Conservation (phyloP, 1,139 yeast species). For the Kodamaea sp. region DNA sequence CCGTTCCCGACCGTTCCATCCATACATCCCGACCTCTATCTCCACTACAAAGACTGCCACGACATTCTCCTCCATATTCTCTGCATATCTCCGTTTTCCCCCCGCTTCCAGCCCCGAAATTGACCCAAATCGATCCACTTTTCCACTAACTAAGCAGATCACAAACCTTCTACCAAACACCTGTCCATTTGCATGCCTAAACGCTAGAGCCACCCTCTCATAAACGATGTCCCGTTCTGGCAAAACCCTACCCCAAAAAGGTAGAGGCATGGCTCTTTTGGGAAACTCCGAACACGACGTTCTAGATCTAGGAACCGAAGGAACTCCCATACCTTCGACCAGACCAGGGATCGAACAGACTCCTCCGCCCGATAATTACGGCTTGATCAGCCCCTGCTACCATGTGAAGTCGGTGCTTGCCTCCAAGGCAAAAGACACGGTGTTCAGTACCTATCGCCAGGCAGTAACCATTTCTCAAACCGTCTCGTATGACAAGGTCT, state of each 20-base stretch:
- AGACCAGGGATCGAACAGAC: constrained; percentile 15
- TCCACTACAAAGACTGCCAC: too few species aligned
- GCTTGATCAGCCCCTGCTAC: constrained; percentile 48
- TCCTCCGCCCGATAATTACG: constrained; percentile 29
- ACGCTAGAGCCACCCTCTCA: too few species aligned
- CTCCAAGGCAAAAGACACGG: constrained; percentile 57
- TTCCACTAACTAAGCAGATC: background rate
- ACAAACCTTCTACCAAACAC: too few species aligned
- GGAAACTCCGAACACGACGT: too few species aligned
- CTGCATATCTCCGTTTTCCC: too few species aligned
- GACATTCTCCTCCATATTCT: too few species aligned
- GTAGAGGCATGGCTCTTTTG: too few species aligned
- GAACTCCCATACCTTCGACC: constrained; percentile 1
- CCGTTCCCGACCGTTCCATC: too few species aligned
- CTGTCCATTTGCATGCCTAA: too few species aligned
- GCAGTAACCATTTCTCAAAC: constrained; percentile 52
- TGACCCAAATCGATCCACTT: background rate
- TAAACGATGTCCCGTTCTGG: constrained; percentile 8
- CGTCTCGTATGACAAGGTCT: constrained; percentile 21
- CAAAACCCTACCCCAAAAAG: constrained; percentile 5
- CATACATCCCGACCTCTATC: too few species aligned
- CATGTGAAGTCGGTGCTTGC: constrained; percentile 56
- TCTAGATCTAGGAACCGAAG: background rate
- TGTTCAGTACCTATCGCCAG: constrained; percentile 57
- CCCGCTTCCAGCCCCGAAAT: too few species aligned